Conservation (phyloP, 2,329 filamentous ascomycete species). For the Lomentospora prolificans region DNA sequence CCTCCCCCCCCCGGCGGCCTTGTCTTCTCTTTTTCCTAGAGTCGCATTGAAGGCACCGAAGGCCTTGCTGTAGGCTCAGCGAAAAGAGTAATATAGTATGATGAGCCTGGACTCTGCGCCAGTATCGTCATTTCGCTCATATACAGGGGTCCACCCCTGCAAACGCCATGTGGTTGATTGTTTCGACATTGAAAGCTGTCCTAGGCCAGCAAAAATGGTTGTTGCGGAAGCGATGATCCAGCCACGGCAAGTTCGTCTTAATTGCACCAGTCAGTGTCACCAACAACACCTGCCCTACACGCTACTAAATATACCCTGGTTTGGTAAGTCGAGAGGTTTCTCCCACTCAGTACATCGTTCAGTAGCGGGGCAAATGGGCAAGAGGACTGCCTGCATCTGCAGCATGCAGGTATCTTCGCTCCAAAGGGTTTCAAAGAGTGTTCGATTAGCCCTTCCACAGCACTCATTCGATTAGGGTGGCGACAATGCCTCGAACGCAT, state of each 20-base stretch:
- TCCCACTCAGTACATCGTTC: too few species aligned
- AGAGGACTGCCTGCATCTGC: too few species aligned
- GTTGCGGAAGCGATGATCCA: background rate
- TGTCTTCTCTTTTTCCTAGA: too few species aligned
- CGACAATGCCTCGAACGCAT: background rate
- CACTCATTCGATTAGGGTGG: background rate
- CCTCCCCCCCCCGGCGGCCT: too few species aligned
- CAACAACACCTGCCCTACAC: too few species aligned
- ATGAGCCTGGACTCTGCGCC: background rate
- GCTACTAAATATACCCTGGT: too few species aligned
- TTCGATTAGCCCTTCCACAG: too few species aligned
- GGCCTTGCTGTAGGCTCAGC: too few species aligned
- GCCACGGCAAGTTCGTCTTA: background rate
- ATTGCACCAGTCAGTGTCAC: background rate
- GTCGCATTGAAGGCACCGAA: background rate
- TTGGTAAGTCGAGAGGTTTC: too few species aligned
- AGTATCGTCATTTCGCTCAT: background rate
- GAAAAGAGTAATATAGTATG: background rate
- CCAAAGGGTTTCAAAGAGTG: background rate
- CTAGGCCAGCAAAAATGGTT: background rate
- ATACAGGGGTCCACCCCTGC: background rate
- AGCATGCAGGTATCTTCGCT: background rate
- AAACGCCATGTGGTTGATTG: background rate
- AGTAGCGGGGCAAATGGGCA: too few species aligned
- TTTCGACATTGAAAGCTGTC: background rate